Evolutionary conservation across 768 basidiomycete species (phyloP).

Genomic region (Kwoniella sp.): DNA sequence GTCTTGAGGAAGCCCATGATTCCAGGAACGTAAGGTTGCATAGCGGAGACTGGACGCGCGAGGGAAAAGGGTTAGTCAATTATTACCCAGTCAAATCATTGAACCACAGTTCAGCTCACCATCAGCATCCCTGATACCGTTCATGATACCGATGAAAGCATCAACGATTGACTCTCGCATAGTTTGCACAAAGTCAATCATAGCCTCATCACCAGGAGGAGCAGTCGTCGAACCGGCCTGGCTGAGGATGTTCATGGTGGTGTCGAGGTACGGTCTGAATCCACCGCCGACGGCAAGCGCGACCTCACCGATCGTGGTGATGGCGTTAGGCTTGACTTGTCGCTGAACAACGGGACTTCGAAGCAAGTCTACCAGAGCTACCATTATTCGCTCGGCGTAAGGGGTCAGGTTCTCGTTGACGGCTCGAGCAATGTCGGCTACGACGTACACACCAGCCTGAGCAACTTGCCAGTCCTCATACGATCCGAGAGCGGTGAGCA

Average conservation of each 20-base stretch:
- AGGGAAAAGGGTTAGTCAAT: constrained; percentile 51
- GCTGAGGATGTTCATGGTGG: constrained; percentile 83
- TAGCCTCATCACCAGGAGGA: constrained; percentile 63
- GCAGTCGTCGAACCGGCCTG: constrained; percentile 88
- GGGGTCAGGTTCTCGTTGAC: constrained; percentile 79
- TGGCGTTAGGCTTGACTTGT: constrained; percentile 93
- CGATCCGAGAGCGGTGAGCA: constrained; percentile 84
- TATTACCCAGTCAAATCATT: neutral
- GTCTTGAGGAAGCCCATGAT: constrained; percentile 78
- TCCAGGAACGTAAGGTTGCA: constrained; percentile 66
- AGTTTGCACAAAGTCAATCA: constrained; percentile 85
- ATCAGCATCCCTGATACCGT: constrained; percentile 82
- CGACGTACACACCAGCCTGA: constrained; percentile 91
- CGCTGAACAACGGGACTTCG: constrained; percentile 87
- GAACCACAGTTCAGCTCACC: constrained; percentile 59
- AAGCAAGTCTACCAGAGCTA: constrained; percentile 83
- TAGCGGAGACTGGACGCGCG: constrained; percentile 10
- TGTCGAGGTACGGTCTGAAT: constrained; percentile 86
- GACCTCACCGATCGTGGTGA: constrained; percentile 94
- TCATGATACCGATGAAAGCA: constrained; percentile 92
- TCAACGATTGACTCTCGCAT: constrained; percentile 94
- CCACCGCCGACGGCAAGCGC: constrained; percentile 82
- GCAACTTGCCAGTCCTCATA: constrained; percentile 95
- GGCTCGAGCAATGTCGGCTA: constrained; percentile 94
- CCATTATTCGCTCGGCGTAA: constrained; percentile 88